Conservation (phyloP, 106 monocot species). For the Allium sativum region DNA sequence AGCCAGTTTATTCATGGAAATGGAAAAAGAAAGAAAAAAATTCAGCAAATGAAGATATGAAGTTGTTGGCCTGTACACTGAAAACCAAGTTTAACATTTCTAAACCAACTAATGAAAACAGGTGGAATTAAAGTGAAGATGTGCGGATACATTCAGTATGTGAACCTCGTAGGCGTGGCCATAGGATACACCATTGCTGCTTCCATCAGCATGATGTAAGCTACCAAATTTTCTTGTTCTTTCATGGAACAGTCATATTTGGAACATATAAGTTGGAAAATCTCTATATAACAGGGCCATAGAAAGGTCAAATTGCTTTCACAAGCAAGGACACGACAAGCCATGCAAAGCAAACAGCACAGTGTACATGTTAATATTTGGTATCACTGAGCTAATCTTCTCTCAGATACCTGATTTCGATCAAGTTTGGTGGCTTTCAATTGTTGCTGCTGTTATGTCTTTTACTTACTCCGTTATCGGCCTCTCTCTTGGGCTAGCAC, state of each 20-base stretch:
- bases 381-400: slow-evolving; percentile 20
- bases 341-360: slow-evolving; percentile 19
- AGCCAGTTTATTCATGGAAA: too few species aligned
- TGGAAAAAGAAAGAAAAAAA: too few species aligned
- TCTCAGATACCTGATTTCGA: slow-evolving; percentile 42
- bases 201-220: slow-evolving; percentile 69
- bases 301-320: slow-evolving; percentile 29
- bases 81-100: too few species aligned
- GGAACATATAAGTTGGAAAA: not conserved
- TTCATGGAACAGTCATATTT: not conserved
- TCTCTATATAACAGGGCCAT: slow-evolving; percentile 16
- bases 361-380: slow-evolving; percentile 35
- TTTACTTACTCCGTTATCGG: slow-evolving; percentile 44
- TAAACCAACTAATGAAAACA: not conserved
- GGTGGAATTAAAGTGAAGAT: slow-evolving; percentile 51
- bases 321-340: slow-evolving; percentile 14
- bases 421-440: slow-evolving; percentile 38
- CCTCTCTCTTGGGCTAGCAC: slow-evolving; percentile 26
- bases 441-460: slow-evolving; percentile 39
- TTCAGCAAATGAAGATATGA: too few species aligned
- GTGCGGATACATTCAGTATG: slow-evolving; percentile 51
- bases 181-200: slow-evolving; percentile 71
- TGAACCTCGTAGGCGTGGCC: slow-evolving; percentile 49
- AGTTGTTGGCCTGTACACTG: too few species aligned
- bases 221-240: not conserved